These are phyloP conservation scores for Endothia cerciana DNA, from an alignment of 2,329 filamentous ascomycete species.

Conservation along the genomic window DNA sequence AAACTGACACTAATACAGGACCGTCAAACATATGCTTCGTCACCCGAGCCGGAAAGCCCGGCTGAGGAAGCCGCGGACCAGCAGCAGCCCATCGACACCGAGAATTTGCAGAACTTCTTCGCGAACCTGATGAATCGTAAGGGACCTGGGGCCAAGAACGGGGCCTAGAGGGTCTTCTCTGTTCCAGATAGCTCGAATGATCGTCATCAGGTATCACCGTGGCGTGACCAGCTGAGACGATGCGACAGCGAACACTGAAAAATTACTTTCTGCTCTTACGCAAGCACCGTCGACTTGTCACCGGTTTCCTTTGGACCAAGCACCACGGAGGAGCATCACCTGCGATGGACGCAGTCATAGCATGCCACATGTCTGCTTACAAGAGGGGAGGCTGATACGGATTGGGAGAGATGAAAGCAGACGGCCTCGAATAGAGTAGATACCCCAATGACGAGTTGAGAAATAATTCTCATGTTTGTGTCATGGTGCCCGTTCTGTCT, in stretches of 20 bases:
- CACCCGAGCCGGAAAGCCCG: constrained; percentile 48
- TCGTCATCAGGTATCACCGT: neutral
- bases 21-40: constrained; percentile 57
- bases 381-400: neutral
- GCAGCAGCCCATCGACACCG: constrained; percentile 53
- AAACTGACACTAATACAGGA: constrained; percentile 46
- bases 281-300: neutral
- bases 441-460: constrained; percentile 41
- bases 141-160: constrained; percentile 33
- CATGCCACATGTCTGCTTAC: neutral
- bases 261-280: neutral
- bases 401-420: neutral
- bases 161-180: constrained; percentile 23
- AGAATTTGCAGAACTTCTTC: constrained; percentile 64
- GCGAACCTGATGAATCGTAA: constrained; percentile 62
- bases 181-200: neutral
- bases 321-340: neutral
- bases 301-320: constrained; percentile 11
- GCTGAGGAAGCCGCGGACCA: constrained; percentile 38
- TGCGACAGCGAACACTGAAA: constrained; percentile 4
- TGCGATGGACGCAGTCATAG: neutral
- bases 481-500: neutral
- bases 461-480: neutral
- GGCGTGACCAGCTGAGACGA: neutral
- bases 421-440: constrained; percentile 44